Base-by-base conservation (phyloP, 1,284 basidiomycete species). In the Boletellus deceptivus region DNA sequence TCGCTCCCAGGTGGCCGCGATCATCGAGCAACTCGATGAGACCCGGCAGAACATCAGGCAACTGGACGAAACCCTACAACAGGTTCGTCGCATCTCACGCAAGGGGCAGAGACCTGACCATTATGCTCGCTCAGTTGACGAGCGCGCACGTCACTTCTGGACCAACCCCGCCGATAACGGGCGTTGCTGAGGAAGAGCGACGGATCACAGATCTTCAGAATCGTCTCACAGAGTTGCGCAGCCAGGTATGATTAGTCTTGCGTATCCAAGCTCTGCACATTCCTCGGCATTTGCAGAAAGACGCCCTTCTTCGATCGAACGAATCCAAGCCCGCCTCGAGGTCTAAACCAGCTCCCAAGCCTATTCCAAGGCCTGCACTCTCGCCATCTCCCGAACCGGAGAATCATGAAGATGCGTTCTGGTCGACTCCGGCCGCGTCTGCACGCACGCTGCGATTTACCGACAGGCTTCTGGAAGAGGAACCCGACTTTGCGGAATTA, bases 381-480 rank as follows among this genome's bases (percentile, higher is more conserved):
- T 59, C 62, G 0, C 62, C 63, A 11, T 61, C 54, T 13, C 55
- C 60, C 31, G 63, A 47, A 51, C 52, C 64, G 4, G 72, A 74
- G 44, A 55, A 56, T 6, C 70, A 70, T 27, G 83, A 84, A 60
- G 77, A 80, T 17, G 71, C 72, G 35, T 83, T 84, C 62, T 84
- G 82, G 82, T 77, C 72, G 35, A 81, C 83, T 0, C 79, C 83
- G 3, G 77, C 74, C 14, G 72, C 76, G 3, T 70, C 78, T 3
- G 76, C 75, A 11, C 79, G 81, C 36, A 79, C 77, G 0, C 70
- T 86, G 8, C 77, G 75, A 43, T 86, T 88, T 55, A 76, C 75
- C 1, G 80, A 83, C 41, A 80, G 81, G 50, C 72, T 83, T 9
- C 69, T 86, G 56, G 77, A 86, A 54, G 85, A 88, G 57, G 70